phyloP scores from a whole-genome alignment of 163 green algal genomes.

The Trebouxia gelatinosa region DNA sequence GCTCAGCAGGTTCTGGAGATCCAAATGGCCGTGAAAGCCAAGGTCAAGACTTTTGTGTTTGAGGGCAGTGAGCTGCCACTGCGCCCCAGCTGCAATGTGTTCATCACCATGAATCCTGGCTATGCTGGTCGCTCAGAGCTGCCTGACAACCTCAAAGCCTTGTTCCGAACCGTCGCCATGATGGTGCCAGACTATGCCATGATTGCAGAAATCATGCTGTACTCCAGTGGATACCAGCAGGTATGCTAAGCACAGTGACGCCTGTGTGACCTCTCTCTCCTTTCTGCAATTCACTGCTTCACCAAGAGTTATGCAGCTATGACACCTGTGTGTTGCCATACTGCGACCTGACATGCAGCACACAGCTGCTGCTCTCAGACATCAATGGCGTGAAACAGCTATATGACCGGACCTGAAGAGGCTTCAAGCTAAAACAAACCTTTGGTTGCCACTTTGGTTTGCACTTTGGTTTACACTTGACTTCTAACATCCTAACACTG shows the following conservation, averaged over 20 bases:
- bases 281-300: too few species aligned
- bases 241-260: too few species aligned
- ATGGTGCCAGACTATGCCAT: conserved; percentile 74
- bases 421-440: too few species aligned
- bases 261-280: too few species aligned
- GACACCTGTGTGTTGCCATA: not conserved
- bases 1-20: conserved; percentile 74
- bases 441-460: too few species aligned
- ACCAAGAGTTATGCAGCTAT: not conserved
- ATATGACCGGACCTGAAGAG: too few species aligned
- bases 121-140: conserved; percentile 59
- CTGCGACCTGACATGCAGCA: not conserved
- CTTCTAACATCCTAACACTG: not conserved
- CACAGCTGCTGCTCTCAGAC: not conserved
- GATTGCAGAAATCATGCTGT: conserved; percentile 79
- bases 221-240: conserved; percentile 50
- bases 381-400: not conserved
- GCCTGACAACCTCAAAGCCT: conserved; percentile 64
- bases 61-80: conserved; percentile 71
- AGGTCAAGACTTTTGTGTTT: conserved; percentile 58
- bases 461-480: not conserved
- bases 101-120: conserved; percentile 75
- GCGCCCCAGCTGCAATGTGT: conserved; percentile 42
- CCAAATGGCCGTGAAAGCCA: conserved; percentile 64
- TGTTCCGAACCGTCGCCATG: conserved; percentile 76